Conservation (phyloP, 2,329 filamentous ascomycete species). For the Curvularia verruculosa region DNA sequence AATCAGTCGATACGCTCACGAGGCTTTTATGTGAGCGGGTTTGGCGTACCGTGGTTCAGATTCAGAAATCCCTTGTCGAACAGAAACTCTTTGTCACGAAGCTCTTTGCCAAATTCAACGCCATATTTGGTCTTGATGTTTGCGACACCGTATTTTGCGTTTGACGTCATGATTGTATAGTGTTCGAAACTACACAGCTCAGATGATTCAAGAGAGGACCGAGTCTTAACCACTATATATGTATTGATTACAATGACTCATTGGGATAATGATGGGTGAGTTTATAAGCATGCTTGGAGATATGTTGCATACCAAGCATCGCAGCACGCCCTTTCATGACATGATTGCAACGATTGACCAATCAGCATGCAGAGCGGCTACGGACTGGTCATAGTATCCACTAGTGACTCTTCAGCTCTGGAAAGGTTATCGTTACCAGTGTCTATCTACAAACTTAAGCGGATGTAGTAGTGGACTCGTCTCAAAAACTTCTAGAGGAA, state of each 20-base stretch:
- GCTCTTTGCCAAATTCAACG: slow-evolving; percentile 57
- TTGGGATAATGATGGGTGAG: not conserved
- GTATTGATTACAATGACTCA: slow-evolving; percentile 4
- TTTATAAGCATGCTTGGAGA: not conserved
- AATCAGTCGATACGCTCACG: no score
- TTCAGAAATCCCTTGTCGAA: slow-evolving; percentile 72
- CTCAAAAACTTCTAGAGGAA: not conserved
- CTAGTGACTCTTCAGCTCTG: not conserved
- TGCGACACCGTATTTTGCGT: slow-evolving; percentile 1
- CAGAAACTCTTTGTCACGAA: slow-evolving; percentile 68
- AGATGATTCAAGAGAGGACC: not conserved
- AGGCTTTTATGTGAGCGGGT: not conserved
- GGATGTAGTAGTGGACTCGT: not conserved
- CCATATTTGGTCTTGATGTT: slow-evolving; percentile 28
- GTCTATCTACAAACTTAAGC: not conserved
- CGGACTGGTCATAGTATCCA: not conserved
- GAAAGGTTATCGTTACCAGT: not conserved
- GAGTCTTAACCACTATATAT: not conserved
- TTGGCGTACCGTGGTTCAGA: slow-evolving; percentile 74
- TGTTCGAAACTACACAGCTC: not conserved
- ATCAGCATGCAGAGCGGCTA: slow-evolving; percentile 6
- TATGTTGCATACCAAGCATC: not conserved
- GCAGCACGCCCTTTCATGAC: slow-evolving; percentile 8
- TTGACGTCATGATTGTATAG: slow-evolving; percentile 21
- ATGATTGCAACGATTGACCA: slow-evolving; percentile 5